phyloP scores from a whole-genome alignment of 352 stramenopile genomes.

The Phytopythium chamaehyphon region DNA sequence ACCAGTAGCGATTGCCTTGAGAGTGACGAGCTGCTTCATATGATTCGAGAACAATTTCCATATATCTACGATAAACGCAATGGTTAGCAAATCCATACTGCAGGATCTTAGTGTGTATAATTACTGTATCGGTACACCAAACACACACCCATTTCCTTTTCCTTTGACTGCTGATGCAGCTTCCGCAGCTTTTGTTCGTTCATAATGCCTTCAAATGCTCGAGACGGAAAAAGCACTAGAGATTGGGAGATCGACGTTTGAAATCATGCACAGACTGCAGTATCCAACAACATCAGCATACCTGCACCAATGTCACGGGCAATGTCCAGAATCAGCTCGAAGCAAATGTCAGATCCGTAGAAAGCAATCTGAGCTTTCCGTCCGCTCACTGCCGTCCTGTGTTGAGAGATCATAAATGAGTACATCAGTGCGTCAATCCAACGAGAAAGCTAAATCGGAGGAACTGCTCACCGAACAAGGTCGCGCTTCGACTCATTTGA shows the following conservation, averaged over 20 bases:
- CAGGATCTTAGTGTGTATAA: no score
- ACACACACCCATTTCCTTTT: conserved; percentile 56
- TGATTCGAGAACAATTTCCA: conserved; percentile 61
- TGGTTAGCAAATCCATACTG: no score
- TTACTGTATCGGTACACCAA: no score
- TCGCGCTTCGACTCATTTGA: conserved; percentile 67
- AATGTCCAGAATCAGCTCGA: conserved; percentile 67
- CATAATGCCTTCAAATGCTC: conserved; percentile 81
- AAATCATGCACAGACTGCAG: no score
- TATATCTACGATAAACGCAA: conserved; percentile 30
- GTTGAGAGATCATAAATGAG: background rate
- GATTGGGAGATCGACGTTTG: no score
- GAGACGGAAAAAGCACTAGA: conserved; percentile 59
- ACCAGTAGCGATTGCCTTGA: conserved; percentile 32
- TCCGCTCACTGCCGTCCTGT: conserved; percentile 61
- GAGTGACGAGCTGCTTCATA: conserved; percentile 48
- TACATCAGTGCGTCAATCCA: background rate
- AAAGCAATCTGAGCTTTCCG: conserved; percentile 74
- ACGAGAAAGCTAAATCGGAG: background rate
- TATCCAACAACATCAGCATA: conserved; percentile 6
- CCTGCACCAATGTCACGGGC: conserved; percentile 52
- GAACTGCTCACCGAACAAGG: conserved; percentile 41
- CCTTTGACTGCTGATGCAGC: conserved; percentile 63
- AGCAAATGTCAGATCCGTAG: conserved; percentile 73
- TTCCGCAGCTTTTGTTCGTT: conserved; percentile 77